These are phyloP conservation scores for Gonium pectorale DNA, from an alignment of 139 green algal species.

Conservation along the genomic window DNA sequence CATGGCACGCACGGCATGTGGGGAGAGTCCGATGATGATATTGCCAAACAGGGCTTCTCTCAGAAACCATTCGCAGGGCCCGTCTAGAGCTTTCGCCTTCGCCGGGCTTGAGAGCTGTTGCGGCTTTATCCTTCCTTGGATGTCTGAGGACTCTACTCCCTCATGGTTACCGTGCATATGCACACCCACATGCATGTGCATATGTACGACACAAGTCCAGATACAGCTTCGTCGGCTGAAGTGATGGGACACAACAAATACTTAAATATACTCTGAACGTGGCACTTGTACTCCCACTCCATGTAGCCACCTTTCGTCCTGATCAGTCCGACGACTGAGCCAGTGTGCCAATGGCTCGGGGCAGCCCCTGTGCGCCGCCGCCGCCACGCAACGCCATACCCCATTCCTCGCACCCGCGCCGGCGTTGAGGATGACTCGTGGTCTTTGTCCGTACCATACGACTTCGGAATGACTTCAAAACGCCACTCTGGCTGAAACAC, in stretches of 20 bases:
- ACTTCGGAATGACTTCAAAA: conserved; percentile 27
- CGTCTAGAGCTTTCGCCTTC: conserved; percentile 75
- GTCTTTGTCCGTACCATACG: conserved; percentile 46
- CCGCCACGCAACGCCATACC: too few species aligned
- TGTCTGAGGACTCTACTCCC: conserved; percentile 62
- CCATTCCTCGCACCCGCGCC: conserved; percentile 3
- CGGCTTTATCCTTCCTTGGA: conserved; percentile 77
- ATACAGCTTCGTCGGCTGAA: conserved; percentile 50
- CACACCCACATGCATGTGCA: background rate
- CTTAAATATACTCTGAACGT: conserved; percentile 78
- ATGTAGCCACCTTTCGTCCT: conserved; percentile 39
- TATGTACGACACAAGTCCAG: conserved; percentile 12
- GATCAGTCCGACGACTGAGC: conserved; percentile 34
- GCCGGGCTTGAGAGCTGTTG: conserved; percentile 81
- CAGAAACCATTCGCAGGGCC: conserved; percentile 81
- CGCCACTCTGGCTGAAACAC: conserved; percentile 19
- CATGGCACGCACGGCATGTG: background rate
- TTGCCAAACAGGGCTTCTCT: conserved; percentile 70
- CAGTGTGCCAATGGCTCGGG: too few species aligned
- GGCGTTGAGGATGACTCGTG: conserved; percentile 56
- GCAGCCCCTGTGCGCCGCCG: too few species aligned
- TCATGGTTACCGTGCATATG: too few species aligned
- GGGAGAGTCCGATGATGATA: conserved; percentile 58
- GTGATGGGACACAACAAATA: conserved; percentile 54
- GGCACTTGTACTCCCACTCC: background rate